Base-by-base conservation (phyloP, 331 rosid genomes). In the Dryas integrifolia region DNA sequence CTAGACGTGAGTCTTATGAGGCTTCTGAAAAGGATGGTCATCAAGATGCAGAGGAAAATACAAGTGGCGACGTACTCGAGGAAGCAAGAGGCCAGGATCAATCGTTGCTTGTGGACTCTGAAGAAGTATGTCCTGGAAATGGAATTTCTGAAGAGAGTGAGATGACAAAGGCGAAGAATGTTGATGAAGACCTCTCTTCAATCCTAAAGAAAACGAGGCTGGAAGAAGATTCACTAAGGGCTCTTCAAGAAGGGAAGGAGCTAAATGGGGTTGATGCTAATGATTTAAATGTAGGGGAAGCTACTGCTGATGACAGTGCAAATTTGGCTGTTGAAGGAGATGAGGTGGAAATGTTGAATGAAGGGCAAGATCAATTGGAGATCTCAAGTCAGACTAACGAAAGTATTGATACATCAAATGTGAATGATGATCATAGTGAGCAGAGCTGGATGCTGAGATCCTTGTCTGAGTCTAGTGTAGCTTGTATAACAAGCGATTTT, bases 371-470 rank as follows among this genome's bases (percentile, higher is more conserved):
- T 62, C 81, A 85, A 55, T 57, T 67, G 57, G 98, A 94, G 71
- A 63, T 63, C 58, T 81, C 82, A 47, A 94, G 89, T 35, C 84
- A 86, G 80, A 79, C 75, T 38, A 78, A 80, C 1, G 88, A 81
- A 85, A 86, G 92, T 77, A 69, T 89, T 68, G 88, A 88, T 61
- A 72, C 82, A 67, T 84, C 88, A 12, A 79, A 58, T 81, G 82
- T 70, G 46, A 89, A 86, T 81, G 98, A 89, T 76, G 86, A 75
- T 81, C 71, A 52, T 41, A 89, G 91, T 64, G 98, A 89, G 83
- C 96, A 92, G 79, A 92, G 96, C 81, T 95, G 97, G 97, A 84
- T 78, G 87, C 76, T 92, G 72, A 79, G 93, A 76, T 92, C 96
- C 56, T 80, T 95, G 88, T 91, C 96, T 14, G 97, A 95, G 79